phyloP scores from a whole-genome alignment of 2,329 filamentous ascomycete species.

The Hypoxylon sp. region DNA sequence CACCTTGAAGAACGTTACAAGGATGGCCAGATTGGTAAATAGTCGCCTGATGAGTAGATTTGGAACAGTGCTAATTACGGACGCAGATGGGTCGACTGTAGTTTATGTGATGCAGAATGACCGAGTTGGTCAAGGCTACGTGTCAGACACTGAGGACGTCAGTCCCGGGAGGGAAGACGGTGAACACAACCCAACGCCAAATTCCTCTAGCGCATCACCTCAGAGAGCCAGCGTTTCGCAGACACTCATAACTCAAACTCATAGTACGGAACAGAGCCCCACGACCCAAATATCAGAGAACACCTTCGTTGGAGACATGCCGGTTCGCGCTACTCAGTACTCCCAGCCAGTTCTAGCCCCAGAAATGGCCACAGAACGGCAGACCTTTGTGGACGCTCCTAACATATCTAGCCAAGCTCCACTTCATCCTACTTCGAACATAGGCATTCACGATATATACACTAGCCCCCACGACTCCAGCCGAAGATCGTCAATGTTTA shows the following conservation, averaged over 20 bases:
- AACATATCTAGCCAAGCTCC: slow-evolving; percentile 39
- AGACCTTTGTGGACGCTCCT: slow-evolving; percentile 51
- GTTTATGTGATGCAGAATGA: slow-evolving; percentile 67
- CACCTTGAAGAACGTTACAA: slow-evolving; percentile 68
- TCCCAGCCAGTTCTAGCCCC: slow-evolving; percentile 58
- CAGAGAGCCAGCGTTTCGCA: slow-evolving; percentile 42
- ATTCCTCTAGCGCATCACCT: slow-evolving; percentile 55
- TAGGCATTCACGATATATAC: slow-evolving; percentile 62
- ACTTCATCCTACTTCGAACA: slow-evolving; percentile 49
- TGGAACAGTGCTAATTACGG: slow-evolving; percentile 28
- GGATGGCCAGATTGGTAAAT: slow-evolving; percentile 69
- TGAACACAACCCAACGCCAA: slow-evolving; percentile 55
- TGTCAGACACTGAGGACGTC: slow-evolving; percentile 63
- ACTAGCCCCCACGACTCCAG: slow-evolving; percentile 60
- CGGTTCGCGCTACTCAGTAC: slow-evolving; percentile 59
- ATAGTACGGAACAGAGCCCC: slow-evolving; percentile 56
- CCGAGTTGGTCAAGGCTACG: slow-evolving; percentile 62
- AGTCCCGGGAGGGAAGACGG: slow-evolving; percentile 59
- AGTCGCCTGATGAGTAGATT: background rate
- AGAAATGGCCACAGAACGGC: slow-evolving; percentile 58
- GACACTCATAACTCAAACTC: slow-evolving; percentile 54
- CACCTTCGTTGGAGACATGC: slow-evolving; percentile 55
- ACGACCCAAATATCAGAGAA: slow-evolving; percentile 40
- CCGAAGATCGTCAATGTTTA: slow-evolving; percentile 62
- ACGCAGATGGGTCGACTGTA: slow-evolving; percentile 57